These are phyloP conservation scores for Sergeia podlipaevii DNA, from an alignment of 208 protist genomes.

Conservation along the genomic window DNA sequence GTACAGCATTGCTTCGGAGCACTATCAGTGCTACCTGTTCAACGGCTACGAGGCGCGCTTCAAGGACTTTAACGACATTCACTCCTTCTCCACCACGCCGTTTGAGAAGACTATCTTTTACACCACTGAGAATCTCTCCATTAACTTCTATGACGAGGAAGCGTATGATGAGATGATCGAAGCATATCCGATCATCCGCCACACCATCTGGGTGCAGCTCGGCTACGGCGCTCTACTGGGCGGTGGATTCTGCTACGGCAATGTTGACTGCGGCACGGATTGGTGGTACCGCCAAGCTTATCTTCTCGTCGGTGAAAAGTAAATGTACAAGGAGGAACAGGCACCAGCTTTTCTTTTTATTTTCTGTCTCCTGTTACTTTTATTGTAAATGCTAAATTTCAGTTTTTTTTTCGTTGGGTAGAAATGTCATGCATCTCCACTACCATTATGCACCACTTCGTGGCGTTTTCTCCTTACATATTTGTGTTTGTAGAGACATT, in stretches of 20 bases:
- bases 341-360: no score
- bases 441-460: no score
- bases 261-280: slow-evolving; percentile 8
- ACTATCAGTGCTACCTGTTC: slow-evolving; percentile 5
- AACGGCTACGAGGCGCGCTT: neutral
- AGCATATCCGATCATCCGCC: neutral
- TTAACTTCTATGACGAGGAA: neutral
- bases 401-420: no score
- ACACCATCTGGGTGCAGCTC: slow-evolving; percentile 10
- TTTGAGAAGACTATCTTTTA: neutral
- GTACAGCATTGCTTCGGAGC: slow-evolving; percentile 8
- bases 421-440: no score
- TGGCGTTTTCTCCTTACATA: no score
- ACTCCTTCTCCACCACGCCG: neutral
- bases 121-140: neutral
- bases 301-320: slow-evolving; percentile 10
- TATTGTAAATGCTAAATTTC: no score
- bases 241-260: slow-evolving; percentile 10
- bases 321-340: slow-evolving; percentile 6
- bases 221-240: slow-evolving; percentile 7
- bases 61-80: neutral
- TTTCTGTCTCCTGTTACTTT: no score
- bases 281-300: slow-evolving; percentile 14
- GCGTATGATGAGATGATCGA: neutral
- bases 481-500: no score